phyloP scores from a whole-genome alignment of 176 grass and related monocot genomes.

The Bolboschoenus planiculmis region DNA sequence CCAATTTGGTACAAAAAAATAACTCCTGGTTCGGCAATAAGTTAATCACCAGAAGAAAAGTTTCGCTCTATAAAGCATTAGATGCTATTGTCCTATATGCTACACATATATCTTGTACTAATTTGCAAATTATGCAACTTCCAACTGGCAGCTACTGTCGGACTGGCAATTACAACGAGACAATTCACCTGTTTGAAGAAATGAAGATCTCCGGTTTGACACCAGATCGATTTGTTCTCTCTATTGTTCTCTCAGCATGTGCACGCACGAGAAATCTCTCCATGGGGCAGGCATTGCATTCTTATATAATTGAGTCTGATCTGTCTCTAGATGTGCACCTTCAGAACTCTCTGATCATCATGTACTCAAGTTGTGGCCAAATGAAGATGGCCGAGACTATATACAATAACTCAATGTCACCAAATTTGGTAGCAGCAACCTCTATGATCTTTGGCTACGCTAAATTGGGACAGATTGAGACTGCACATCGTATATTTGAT shows the following conservation, averaged over 20 bases:
- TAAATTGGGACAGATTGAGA: constrained; percentile 49
- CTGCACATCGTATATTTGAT: constrained; percentile 67
- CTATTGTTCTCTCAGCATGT: constrained; percentile 62
- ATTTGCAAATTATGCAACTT: background rate
- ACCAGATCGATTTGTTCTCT: constrained; percentile 63
- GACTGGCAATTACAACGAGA: constrained; percentile 46
- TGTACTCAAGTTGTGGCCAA: constrained; percentile 56
- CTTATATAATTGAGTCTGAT: constrained; percentile 53
- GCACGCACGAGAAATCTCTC: constrained; percentile 33
- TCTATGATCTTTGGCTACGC: constrained; percentile 68
- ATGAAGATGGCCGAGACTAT: constrained; percentile 57
- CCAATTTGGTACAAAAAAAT: background rate
- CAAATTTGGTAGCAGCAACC: constrained; percentile 49
- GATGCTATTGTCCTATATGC: background rate
- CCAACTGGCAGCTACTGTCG: constrained; percentile 60
- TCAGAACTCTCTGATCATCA: constrained; percentile 55
- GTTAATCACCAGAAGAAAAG: background rate
- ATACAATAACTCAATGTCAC: constrained; percentile 32
- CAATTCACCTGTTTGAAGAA: constrained; percentile 54
- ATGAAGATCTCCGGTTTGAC: constrained; percentile 66
- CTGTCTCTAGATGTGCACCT: constrained; percentile 35
- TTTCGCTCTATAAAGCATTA: background rate
- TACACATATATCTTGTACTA: background rate
- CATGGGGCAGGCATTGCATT: constrained; percentile 47
- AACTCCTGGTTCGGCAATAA: background rate